phyloP scores from a whole-genome alignment of 805 yeast genomes.

The Nakazawaea holstii region DNA sequence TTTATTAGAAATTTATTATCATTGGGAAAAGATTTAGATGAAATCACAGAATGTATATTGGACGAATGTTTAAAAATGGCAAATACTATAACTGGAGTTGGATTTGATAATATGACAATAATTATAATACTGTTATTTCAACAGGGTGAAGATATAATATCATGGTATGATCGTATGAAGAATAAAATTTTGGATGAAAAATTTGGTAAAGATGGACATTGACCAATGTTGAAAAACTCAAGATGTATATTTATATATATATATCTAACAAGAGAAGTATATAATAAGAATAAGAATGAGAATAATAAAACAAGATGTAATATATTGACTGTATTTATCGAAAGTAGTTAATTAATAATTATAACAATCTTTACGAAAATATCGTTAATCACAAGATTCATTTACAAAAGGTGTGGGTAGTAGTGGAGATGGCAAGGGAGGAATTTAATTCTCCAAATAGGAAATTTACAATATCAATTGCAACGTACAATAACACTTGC shows the following conservation, averaged over 20 bases:
- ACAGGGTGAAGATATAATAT: constrained; percentile 34
- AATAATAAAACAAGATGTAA: too few species aligned
- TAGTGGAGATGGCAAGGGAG: too few species aligned
- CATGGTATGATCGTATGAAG: constrained; percentile 57
- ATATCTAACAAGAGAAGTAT: too few species aligned
- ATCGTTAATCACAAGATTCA: too few species aligned
- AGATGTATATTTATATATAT: background rate
- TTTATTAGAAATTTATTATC: constrained; percentile 54
- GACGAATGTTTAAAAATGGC: constrained; percentile 70
- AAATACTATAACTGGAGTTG: constrained; percentile 68
- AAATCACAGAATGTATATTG: constrained; percentile 51
- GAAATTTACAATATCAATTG: too few species aligned
- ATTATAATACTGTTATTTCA: constrained; percentile 61
- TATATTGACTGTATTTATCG: too few species aligned
- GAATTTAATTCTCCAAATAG: too few species aligned
- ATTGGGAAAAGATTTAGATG: constrained; percentile 52
- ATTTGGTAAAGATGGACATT: constrained; percentile 21
- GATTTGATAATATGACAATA: constrained; percentile 79
- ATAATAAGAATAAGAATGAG: too few species aligned
- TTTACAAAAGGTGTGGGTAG: too few species aligned
- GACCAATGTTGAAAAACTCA: background rate
- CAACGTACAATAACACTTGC: too few species aligned
- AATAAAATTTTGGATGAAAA: constrained; percentile 29
- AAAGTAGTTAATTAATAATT: too few species aligned
- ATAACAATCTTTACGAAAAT: too few species aligned